Percentiles rank a stretch among this genome's conserved stretches.
Evolutionary conservation across 176 grass and related monocot species (phyloP).

Genomic region (Phoenix dactylifera): DNA sequence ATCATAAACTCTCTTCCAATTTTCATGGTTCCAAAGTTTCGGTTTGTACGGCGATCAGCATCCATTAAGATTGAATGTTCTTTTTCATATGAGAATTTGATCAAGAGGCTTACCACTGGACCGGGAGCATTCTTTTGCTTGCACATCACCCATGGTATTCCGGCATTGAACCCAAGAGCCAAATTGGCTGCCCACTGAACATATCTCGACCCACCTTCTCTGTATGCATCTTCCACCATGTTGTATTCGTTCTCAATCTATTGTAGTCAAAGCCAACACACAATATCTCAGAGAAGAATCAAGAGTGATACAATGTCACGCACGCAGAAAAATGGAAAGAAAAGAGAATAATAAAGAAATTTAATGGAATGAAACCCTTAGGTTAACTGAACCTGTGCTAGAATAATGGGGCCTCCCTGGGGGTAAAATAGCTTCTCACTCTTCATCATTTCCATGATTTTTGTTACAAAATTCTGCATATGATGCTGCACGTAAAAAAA

Average conservation of each 20-base stretch:
- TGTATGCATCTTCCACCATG: slow-evolving; percentile 41
- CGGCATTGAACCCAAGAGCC: slow-evolving; percentile 29
- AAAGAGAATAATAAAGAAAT: not conserved
- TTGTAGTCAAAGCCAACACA: not conserved
- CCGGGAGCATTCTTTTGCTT: slow-evolving; percentile 76
- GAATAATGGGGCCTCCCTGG: slow-evolving; percentile 84
- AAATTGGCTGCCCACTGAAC: slow-evolving; percentile 66
- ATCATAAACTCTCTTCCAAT: too few species aligned
- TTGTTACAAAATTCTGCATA: slow-evolving; percentile 61
- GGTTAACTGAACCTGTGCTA: slow-evolving; percentile 48
- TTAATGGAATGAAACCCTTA: not conserved
- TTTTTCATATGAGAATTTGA: too few species aligned
- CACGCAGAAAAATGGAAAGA: not conserved
- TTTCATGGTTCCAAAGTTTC: too few species aligned
- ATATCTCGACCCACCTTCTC: slow-evolving; percentile 44
- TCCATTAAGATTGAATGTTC: too few species aligned
- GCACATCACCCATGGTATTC: slow-evolving; percentile 89
- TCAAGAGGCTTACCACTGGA: slow-evolving; percentile 45
- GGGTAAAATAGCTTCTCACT: slow-evolving; percentile 65
- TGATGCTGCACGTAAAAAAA: slow-evolving; percentile 28
- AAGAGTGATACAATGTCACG: too few species aligned
- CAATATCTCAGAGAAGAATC: not conserved
- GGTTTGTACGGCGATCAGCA: too few species aligned
- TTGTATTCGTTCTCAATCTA: slow-evolving; percentile 96
- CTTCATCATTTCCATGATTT: slow-evolving; percentile 58